Evolutionary conservation across 352 stramenopile species (phyloP).

Genomic region (Phytophthora agathidicida): DNA sequence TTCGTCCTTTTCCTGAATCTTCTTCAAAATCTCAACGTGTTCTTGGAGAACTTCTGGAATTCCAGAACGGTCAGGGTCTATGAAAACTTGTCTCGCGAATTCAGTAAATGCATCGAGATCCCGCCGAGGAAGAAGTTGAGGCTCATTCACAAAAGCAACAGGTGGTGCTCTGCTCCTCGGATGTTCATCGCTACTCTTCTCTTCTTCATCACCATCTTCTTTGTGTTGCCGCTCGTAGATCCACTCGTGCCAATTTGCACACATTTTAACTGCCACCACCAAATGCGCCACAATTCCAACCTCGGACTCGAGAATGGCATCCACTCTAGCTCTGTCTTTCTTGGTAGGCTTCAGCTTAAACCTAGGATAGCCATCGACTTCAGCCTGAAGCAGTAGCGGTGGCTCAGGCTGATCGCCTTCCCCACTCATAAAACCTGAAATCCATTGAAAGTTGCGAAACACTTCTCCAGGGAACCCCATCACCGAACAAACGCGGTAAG

Average conservation of each 20-base stretch:
- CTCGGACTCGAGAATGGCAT: conserved; percentile 49
- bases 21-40: conserved; percentile 55
- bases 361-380: conserved; percentile 13
- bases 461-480: conserved; percentile 68
- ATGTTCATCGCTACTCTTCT: conserved; percentile 18
- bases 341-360: conserved; percentile 22
- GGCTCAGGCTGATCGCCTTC: conserved; percentile 44
- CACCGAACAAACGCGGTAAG: conserved; percentile 53
- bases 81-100: conserved; percentile 55
- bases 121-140: conserved; percentile 40
- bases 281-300: conserved; percentile 69
- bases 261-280: conserved; percentile 70
- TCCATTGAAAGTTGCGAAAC: conserved; percentile 73
- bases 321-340: conserved; percentile 25
- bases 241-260: conserved; percentile 83
- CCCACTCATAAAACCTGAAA: conserved; percentile 58
- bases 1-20: conserved; percentile 18
- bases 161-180: conserved; percentile 10
- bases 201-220: conserved; percentile 21
- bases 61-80: conserved; percentile 36
- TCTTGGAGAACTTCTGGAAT: conserved; percentile 50
- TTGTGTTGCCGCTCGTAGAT: conserved; percentile 56
- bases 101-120: conserved; percentile 58
- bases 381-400: conserved; percentile 40
- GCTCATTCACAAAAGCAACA: conserved; percentile 10